A percentile compares a stretch with the other conserved stretches of the same genome.
Conservation (phyloP, 495 filamentous ascomycete genomes). For the Entonaema liquescens region DNA sequence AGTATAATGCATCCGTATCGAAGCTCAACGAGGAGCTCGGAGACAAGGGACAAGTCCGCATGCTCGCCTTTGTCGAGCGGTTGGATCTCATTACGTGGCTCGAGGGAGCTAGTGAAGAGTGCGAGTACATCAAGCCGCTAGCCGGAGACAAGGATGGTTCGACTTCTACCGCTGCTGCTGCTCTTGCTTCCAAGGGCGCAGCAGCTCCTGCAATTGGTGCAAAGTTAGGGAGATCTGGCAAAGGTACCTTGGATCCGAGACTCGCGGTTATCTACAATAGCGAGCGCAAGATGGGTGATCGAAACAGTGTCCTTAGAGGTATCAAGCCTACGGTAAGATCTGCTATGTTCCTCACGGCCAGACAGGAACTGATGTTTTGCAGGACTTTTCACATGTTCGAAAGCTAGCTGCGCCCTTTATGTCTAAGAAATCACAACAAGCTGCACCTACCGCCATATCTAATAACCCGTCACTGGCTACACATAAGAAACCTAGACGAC, state of each 20-base stretch:
- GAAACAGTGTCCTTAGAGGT: conserved; percentile 86
- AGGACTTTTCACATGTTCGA: conserved; percentile 96
- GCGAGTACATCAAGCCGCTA: conserved; percentile 88
- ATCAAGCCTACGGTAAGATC: conserved; percentile 85
- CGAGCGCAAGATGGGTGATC: conserved; percentile 89
- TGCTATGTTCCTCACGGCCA: neutral
- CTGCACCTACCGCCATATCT: conserved; percentile 46
- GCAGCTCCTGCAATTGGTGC: conserved; percentile 59
- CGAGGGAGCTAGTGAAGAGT: conserved; percentile 85
- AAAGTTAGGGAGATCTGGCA: conserved; percentile 57
- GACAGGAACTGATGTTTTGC: conserved; percentile 29
- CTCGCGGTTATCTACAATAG: conserved; percentile 88
- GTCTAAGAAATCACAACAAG: conserved; percentile 61
- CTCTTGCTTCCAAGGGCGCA: conserved; percentile 59
- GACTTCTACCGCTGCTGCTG: conserved; percentile 55
- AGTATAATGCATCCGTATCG: conserved; percentile 86
- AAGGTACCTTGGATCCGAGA: conserved; percentile 76
- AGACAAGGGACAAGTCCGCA: conserved; percentile 72
- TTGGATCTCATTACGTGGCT: conserved; percentile 92
- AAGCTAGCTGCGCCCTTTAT: conserved; percentile 86
- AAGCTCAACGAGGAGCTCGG: conserved; percentile 81
- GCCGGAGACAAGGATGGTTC: conserved; percentile 66
- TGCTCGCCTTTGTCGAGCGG: conserved; percentile 87
- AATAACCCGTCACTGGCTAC: conserved; percentile 52
- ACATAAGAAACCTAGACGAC: conserved; percentile 66